Evolutionary conservation across 1,139 yeast genomes (phyloP).

Genomic region (Zygosaccharomyces sapae): DNA sequence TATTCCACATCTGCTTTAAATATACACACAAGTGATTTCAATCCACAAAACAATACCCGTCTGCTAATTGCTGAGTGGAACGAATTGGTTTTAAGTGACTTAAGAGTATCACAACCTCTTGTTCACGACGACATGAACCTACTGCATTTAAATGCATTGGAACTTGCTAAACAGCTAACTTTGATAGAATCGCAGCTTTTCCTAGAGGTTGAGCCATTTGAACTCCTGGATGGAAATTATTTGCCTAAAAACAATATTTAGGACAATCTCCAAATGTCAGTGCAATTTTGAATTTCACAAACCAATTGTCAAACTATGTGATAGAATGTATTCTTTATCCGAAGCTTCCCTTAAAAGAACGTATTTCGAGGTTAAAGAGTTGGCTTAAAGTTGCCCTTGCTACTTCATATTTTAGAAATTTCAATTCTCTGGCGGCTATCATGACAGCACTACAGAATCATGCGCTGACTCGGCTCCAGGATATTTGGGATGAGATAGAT

Average conservation of each 20-base stretch:
- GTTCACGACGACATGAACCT: slow-evolving; percentile 42
- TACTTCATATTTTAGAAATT: slow-evolving; percentile 75
- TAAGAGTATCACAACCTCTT: slow-evolving; percentile 8
- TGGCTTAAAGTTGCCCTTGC: slow-evolving; percentile 86
- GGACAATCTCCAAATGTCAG: slow-evolving; percentile 71
- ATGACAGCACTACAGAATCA: slow-evolving; percentile 82
- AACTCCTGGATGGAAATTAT: slow-evolving; percentile 70
- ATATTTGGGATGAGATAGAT: slow-evolving; percentile 62
- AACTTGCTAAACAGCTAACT: slow-evolving; percentile 81
- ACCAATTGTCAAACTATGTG: slow-evolving; percentile 76
- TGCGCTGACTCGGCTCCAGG: slow-evolving; percentile 62
- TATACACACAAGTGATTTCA: slow-evolving; percentile 4
- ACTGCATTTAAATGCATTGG: slow-evolving; percentile 71
- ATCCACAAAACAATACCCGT: slow-evolving; percentile 12
- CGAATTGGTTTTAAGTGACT: slow-evolving; percentile 9
- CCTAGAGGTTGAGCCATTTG: slow-evolving; percentile 63
- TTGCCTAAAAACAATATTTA: slow-evolving; percentile 59
- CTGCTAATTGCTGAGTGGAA: slow-evolving; percentile 18
- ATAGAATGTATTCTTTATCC: slow-evolving; percentile 70
- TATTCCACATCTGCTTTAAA: slow-evolving; percentile 5
- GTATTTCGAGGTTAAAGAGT: slow-evolving; percentile 53
- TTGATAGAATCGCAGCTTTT: slow-evolving; percentile 72
- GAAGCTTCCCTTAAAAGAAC: slow-evolving; percentile 38
- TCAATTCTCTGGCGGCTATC: slow-evolving; percentile 84
- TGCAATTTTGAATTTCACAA: slow-evolving; percentile 67